A percentile compares a stretch with the other conserved stretches of the same genome.
phyloP scores from a whole-genome alignment of 257 asterid genomes.

The Capsicum chinense region DNA sequence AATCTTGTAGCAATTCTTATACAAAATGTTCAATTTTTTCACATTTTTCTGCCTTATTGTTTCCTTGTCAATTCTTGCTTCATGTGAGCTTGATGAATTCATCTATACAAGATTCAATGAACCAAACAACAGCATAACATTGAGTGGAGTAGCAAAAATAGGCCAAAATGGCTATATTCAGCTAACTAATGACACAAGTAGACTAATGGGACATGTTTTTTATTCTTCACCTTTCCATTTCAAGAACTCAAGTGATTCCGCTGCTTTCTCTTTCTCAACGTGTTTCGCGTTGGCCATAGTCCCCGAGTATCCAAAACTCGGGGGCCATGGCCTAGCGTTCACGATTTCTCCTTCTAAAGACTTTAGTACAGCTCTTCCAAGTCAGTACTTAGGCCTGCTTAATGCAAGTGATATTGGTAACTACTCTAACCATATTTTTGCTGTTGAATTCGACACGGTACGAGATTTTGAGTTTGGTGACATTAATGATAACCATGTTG shows the following conservation, averaged over 20 bases:
- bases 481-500: constrained; percentile 64
- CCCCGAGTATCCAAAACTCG: constrained; percentile 63
- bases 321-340: constrained; percentile 74
- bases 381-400: constrained; percentile 74
- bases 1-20: background rate
- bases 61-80: background rate
- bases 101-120: background rate
- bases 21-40: background rate
- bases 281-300: constrained; percentile 57
- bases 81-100: constrained; percentile 26
- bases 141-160: constrained; percentile 50
- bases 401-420: constrained; percentile 52
- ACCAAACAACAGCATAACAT: constrained; percentile 26
- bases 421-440: constrained; percentile 61
- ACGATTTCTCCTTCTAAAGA: constrained; percentile 43
- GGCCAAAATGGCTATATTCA: constrained; percentile 45
- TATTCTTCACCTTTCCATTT: constrained; percentile 49
- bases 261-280: constrained; percentile 65
- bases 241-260: constrained; percentile 46
- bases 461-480: constrained; percentile 63
- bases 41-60: background rate
- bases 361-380: constrained; percentile 48
- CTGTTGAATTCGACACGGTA: constrained; percentile 75
- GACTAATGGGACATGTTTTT: constrained; percentile 59
- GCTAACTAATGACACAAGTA: constrained; percentile 53